phyloP scores from a whole-genome alignment of 192 early-diverging fungal species.

The Jimgerdemannia lactiflua region DNA sequence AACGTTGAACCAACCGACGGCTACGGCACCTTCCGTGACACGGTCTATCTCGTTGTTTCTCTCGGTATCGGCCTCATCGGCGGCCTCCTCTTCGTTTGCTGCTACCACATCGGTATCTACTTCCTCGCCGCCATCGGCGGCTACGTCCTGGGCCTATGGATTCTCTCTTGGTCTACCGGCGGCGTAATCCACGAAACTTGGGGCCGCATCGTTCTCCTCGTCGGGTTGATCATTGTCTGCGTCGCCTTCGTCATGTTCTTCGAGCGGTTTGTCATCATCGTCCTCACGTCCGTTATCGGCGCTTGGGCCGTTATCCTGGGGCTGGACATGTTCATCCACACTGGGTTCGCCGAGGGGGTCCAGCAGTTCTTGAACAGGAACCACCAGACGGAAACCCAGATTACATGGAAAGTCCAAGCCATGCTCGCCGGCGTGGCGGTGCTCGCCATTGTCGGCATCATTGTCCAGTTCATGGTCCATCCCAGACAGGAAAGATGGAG shows the following conservation, averaged over 20 bases:
- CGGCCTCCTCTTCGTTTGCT: conserved; percentile 63
- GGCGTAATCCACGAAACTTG: conserved; percentile 61
- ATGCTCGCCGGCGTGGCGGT: not conserved
- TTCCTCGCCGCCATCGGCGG: conserved; percentile 78
- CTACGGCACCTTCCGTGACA: conserved; percentile 37
- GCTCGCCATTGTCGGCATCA: not conserved
- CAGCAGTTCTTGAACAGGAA: conserved; percentile 24
- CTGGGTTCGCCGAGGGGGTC: conserved; percentile 44
- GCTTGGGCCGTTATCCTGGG: conserved; percentile 49
- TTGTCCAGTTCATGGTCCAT: not conserved
- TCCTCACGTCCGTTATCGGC: conserved; percentile 46
- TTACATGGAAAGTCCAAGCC: not conserved
- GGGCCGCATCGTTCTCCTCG: conserved; percentile 71
- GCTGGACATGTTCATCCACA: conserved; percentile 52
- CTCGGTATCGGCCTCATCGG: conserved; percentile 62
- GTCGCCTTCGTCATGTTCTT: conserved; percentile 61
- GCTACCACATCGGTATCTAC: conserved; percentile 70
- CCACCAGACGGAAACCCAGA: not conserved
- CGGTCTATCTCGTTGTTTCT: conserved; percentile 56
- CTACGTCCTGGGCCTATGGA: conserved; percentile 69
- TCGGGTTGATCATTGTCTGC: conserved; percentile 57
- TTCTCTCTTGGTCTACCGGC: conserved; percentile 58
- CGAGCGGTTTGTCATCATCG: conserved; percentile 45
- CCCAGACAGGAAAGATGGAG: not conserved
- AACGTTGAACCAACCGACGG: conserved; percentile 33